A percentile compares a stretch with the other conserved stretches of the same genome.
These are phyloP conservation scores for Roridomyces roridus DNA, from an alignment of 768 basidiomycete genomes.

Conservation along the genomic window DNA sequence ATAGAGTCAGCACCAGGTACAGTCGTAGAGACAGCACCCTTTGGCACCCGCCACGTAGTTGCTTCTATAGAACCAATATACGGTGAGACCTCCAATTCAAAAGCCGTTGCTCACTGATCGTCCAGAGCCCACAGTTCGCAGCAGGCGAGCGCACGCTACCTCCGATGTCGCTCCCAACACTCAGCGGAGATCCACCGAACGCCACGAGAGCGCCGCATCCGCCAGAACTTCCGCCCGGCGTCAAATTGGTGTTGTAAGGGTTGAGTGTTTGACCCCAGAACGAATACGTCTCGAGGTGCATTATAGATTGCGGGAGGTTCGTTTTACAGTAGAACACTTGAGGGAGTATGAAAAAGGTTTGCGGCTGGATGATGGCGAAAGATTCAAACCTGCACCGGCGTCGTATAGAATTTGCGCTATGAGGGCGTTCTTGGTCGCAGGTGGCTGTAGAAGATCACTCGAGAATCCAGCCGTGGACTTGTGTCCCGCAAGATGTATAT, in stretches of 20 bases:
- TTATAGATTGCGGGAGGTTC: slow-evolving; percentile 48
- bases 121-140: slow-evolving; percentile 25
- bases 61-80: slow-evolving; percentile 11
- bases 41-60: slow-evolving; percentile 52
- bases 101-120: slow-evolving; percentile 8
- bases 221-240: slow-evolving; percentile 58
- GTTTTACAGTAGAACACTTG: slow-evolving; percentile 51
- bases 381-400: slow-evolving; percentile 46
- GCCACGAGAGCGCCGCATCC: slow-evolving; percentile 57
- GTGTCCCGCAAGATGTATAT: slow-evolving; percentile 46
- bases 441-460: slow-evolving; percentile 21
- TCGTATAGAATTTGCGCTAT: slow-evolving; percentile 44
- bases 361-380: slow-evolving; percentile 29
- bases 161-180: slow-evolving; percentile 47
- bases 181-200: slow-evolving; percentile 50
- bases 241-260: slow-evolving; percentile 49
- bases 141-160: slow-evolving; percentile 43
- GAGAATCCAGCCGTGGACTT: slow-evolving; percentile 43
- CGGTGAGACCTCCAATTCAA: no score
- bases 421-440: slow-evolving; percentile 17
- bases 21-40: slow-evolving; percentile 42
- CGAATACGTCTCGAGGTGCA: slow-evolving; percentile 43
- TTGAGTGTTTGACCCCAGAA: slow-evolving; percentile 46
- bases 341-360: not conserved
- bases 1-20: slow-evolving; percentile 56